phyloP scores from a whole-genome alignment of 805 yeast genomes.

The Isabelozyma pseudorhagii region DNA sequence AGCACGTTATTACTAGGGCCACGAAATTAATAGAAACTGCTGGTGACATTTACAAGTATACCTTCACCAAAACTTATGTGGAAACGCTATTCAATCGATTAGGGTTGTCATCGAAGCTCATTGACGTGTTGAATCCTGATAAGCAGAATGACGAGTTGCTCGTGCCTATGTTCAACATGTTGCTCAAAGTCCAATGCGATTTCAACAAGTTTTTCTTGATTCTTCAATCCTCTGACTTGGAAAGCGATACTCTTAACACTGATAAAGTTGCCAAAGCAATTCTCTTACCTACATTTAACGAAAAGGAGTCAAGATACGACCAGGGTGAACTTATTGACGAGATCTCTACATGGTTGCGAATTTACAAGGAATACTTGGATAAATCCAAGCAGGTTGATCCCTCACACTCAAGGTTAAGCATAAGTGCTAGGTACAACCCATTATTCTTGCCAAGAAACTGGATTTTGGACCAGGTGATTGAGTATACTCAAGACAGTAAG shows the following conservation, averaged over 20 bases:
- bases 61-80: constrained; percentile 58
- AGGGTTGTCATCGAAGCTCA: constrained; percentile 51
- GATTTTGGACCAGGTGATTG: constrained; percentile 81
- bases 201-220: constrained; percentile 74
- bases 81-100: constrained; percentile 59
- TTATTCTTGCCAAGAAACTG: constrained; percentile 79
- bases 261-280: constrained; percentile 14
- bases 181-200: constrained; percentile 64
- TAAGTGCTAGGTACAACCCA: constrained; percentile 62
- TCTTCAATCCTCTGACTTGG: constrained; percentile 49
- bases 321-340: constrained; percentile 40
- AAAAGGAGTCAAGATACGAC: constrained; percentile 14
- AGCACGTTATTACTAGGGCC: constrained; percentile 56
- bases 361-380: constrained; percentile 43
- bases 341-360: constrained; percentile 50
- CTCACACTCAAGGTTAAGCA: constrained; percentile 26
- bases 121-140: constrained; percentile 28
- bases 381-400: constrained; percentile 40
- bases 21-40: constrained; percentile 59
- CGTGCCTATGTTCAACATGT: constrained; percentile 57
- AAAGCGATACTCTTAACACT: constrained; percentile 8
- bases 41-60: constrained; percentile 61
- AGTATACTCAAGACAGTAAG: constrained; percentile 49
- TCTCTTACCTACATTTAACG: constrained; percentile 19
- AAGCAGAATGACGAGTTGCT: constrained; percentile 45